These are phyloP conservation scores for Suhomyces terraborum DNA, from an alignment of 1,139 yeast species.

Conservation along the genomic window DNA sequence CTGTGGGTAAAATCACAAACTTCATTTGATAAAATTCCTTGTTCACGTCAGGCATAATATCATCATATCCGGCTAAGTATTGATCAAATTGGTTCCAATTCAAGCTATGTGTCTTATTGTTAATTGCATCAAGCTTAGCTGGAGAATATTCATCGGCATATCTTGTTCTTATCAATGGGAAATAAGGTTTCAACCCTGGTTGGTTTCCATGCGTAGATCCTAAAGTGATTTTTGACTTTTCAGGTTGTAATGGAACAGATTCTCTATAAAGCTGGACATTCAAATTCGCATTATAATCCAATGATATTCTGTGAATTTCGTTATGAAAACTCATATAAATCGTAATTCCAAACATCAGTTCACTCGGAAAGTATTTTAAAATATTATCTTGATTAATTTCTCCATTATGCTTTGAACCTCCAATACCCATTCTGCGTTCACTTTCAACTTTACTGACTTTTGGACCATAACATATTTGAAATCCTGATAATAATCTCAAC, in stretches of 20 bases:
- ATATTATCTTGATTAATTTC: constrained; percentile 47
- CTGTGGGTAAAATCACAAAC: constrained; percentile 80
- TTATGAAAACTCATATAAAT: constrained; percentile 76
- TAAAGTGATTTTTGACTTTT: constrained; percentile 15
- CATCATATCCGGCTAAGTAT: constrained; percentile 85
- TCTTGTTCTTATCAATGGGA: constrained; percentile 71
- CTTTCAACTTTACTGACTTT: constrained; percentile 65
- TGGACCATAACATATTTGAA: constrained; percentile 81
- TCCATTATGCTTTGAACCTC: constrained; percentile 1
- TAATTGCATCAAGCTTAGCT: constrained; percentile 58
- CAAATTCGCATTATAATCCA: constrained; percentile 68
- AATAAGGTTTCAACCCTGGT: constrained; percentile 31
- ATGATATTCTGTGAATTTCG: constrained; percentile 80
- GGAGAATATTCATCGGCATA: constrained; percentile 70
- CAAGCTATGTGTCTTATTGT: constrained; percentile 53
- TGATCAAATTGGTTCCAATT: constrained; percentile 96
- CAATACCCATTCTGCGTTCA: constrained; percentile 52
- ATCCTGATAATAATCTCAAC: constrained; percentile 78
- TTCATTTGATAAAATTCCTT: constrained; percentile 68
- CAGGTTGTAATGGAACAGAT: constrained; percentile 17
- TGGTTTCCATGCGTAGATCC: constrained; percentile 6
- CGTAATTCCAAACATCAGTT: constrained; percentile 50
- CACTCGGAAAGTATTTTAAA: constrained; percentile 44
- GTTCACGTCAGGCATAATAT: constrained; percentile 57
- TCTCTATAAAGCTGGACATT: constrained; percentile 72